Evolutionary conservation across 495 filamentous ascomycete species (phyloP), one percentile per base, ranked within the genome.

Genomic region (Penicillium verhagenii): DNA sequence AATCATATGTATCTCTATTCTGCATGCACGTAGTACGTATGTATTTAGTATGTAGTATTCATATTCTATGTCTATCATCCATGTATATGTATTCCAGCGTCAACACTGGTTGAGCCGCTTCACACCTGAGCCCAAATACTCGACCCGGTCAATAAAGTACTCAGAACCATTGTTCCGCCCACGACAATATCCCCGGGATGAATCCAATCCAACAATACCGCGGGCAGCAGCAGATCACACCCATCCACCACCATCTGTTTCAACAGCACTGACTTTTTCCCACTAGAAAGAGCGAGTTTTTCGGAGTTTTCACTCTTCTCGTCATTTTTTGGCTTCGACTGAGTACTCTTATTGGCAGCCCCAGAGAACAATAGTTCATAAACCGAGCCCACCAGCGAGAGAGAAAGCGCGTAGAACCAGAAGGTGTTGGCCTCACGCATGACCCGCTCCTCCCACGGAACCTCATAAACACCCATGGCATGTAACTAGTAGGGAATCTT

Each of bases 401-500:
- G 54, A 7, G 52, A 63, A 4, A 89, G 60, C 0, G 77, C 75
- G 52, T 83, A 82, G 50, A 87, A 81, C 86, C 86, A 89, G 61
- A 86, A 85, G 50, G 79, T 73, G 63, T 86, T 83, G 3, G 75
- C 83, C 58, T 88, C 82, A n/a, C 78, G 47, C 42, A 69, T 58
- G 2, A 74, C 56, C 0, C 47, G 40, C 10, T 47, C 57, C 46
- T 70, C 61, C 71, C 70, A 74, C 10, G 66, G 48, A 2, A 68
- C 60, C 1, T 63, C 40, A 35, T 64, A 66, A 38, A 86, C 60
- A 24, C 75, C 74, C 51, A 75, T 75, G 14, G 79, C 72, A 43
- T 79, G 72, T 38, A 86, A 66, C 68, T 80, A 20, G 6, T 13
- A 28, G n/a, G n/a, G n/a, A n/a, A n/a, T n/a, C n/a, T 16, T 10